Evolutionary conservation across 2,329 filamentous ascomycete genomes (phyloP), one percentile per base, ranked within the genome.

Genomic region (Fusarium penzigii): DNA sequence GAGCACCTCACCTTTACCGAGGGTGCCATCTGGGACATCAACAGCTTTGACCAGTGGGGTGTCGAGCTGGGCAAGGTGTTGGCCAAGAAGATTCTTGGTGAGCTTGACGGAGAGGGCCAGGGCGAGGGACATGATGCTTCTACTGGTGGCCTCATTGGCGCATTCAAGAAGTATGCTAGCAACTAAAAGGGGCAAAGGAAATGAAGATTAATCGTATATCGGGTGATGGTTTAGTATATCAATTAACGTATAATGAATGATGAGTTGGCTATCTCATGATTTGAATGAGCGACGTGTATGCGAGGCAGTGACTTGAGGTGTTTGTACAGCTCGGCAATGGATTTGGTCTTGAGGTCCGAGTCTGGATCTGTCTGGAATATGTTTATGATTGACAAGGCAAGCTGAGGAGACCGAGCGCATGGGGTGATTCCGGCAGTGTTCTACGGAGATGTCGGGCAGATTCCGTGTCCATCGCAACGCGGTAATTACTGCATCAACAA

Each of bases 21-120:
- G 78, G 94, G 94, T 67, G 93, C 92, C 47, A 82, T 99, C 71
- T 99, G 94, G 94, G 96, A 97, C 78, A 96, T 99, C 81, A 99
- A 99, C 85, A 92, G 88, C 69, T 99, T 97, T 71, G 94, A 99
- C 78, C 94, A 99, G 81, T 99, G 94, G 94, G 94, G 94, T 77
- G 94, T 99, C 42, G 94, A 99, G 82, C 80, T 99, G 57, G 94
- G 94, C 73, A 99, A 99, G 87, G 86, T 88, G 39, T 79, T 99
- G 62, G 94, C 94, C 56, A 97, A 93, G 86, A 92, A 91, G 78
- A 92, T 92, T 59, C 87, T 90, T 65, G 74, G 75, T 68, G 94
- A 99, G 81, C 82, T 99, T 53, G 92, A 97, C 61, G 82, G 87
- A 69, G 74, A 82, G n/a, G 89, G 84, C 55, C 85, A 83, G 64